Conservation (phyloP, 495 filamentous ascomycete genomes). For the Lasiosphaeriaceae sp. region DNA sequence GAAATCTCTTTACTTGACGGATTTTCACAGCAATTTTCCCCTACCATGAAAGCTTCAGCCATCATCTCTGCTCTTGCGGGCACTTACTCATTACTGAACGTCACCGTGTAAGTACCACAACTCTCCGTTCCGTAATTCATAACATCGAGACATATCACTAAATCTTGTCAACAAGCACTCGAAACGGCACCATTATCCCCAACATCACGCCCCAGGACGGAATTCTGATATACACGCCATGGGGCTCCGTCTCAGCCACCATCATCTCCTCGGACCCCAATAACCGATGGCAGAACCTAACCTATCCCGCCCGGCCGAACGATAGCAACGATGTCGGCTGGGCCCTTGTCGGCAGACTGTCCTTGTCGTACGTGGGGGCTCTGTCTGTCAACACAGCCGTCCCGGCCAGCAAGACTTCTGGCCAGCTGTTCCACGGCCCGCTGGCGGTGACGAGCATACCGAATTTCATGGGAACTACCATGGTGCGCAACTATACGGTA, state of each 20-base stretch:
- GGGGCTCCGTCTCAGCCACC: constrained; percentile 7
- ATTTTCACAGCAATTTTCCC: not conserved
- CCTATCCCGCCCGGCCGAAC: not conserved
- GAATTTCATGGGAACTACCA: not conserved
- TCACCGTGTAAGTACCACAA: constrained; percentile 1
- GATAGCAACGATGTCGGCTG: constrained; percentile 1
- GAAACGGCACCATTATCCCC: too few species aligned
- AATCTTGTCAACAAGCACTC: not conserved
- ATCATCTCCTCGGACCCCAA: not conserved
- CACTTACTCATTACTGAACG: constrained; percentile 7
- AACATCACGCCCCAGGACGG: too few species aligned
- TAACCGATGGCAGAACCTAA: not conserved
- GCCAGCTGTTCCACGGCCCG: constrained; percentile 8
- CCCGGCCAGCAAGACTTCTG: not conserved
- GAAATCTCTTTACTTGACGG: too few species aligned
- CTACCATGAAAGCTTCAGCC: not conserved
- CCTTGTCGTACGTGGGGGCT: not conserved
- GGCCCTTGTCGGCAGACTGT: constrained; percentile 1
- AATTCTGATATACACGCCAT: constrained; percentile 2
- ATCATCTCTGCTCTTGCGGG: constrained; percentile 8
- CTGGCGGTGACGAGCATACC: constrained; percentile 3
- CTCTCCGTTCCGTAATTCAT: too few species aligned
- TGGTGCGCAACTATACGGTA: not conserved
- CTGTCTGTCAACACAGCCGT: constrained; percentile 3
- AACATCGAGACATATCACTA: too few species aligned